Base-by-base conservation (phyloP, 164 flowering plant species). In the Tinospora cordifolia region DNA sequence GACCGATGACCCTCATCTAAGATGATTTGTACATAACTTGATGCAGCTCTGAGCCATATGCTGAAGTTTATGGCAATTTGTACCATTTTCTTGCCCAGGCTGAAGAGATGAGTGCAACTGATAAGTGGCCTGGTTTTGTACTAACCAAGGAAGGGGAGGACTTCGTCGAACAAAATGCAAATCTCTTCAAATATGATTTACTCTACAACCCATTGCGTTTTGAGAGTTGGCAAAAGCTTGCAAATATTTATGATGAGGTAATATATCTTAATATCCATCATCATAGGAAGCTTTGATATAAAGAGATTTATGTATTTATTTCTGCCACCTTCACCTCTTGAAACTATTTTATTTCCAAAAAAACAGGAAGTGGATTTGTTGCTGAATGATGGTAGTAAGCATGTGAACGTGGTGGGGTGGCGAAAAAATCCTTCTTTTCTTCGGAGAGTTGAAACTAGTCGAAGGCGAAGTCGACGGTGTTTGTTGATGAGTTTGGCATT, bases 351-450 rank as follows among this genome's bases (percentile, higher is more conserved):
- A 41, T 73, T 65, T 9, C 47, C 14, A 54, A 63, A 24, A 9
- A 66, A 54, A 67, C 88, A 94, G 99, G 99, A 94, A 83, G 99
- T 94, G 58, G 99, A 94, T 72, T 85, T 94, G 83, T 78, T 94
- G 82, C 85, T 92, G 69, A 94, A 94, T 88, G 99, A 94, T 85
- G 99, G 99, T 12, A 94, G 99, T 77, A 94, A 94, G 83, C 97
- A 94, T 74, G 83, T 86, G 72, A 92, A 94, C 83, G 97, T 84
- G 30, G 72, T 78, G 54, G 97, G 85, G 69, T 94, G 99, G 99
- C 89, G 92, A 76, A 94, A 89, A 80, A 87, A 83, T 81, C 75
- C 77, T 58, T 72, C 81, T 71, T 77, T 92, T 72, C 83, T 89
- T 74, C 87, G 85, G 63, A 86, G 99, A 85, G 97, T 94, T 64